These are phyloP conservation scores for Amaranthus cruentus DNA, from an alignment of 148 eudicot genomes.

Conservation along the genomic window DNA sequence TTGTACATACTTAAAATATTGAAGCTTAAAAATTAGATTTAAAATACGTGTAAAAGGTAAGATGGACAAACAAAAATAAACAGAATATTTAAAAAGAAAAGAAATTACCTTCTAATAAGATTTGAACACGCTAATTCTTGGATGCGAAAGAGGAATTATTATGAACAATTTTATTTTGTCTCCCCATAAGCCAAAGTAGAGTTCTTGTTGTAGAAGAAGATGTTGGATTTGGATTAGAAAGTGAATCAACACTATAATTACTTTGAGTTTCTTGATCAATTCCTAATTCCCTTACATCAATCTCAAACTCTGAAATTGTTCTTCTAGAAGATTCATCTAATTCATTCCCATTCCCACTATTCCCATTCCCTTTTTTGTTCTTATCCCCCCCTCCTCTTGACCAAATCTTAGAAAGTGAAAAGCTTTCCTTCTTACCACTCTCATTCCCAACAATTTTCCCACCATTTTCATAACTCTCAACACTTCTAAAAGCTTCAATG, in stretches of 20 bases:
- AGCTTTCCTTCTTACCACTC: slow-evolving; percentile 47
- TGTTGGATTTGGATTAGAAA: slow-evolving; percentile 49
- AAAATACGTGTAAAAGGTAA: too few relatives aligned
- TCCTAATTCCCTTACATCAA: slow-evolving; percentile 40
- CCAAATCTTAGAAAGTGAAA: slow-evolving; percentile 81
- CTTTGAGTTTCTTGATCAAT: slow-evolving; percentile 58
- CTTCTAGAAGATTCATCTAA: slow-evolving; percentile 35
- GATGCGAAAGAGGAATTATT: slow-evolving; percentile 39
- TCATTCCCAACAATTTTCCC: background rate
- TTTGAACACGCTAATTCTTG: slow-evolving; percentile 27
- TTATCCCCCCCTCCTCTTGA: slow-evolving; percentile 36
- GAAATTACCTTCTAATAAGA: too few relatives aligned
- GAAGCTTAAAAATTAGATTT: too few relatives aligned
- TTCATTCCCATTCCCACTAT: slow-evolving; percentile 27
- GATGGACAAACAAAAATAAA: background rate
- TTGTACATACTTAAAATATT: too few relatives aligned
- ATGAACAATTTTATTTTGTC: slow-evolving; percentile 65
- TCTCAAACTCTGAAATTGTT: slow-evolving; percentile 45
- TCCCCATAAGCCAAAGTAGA: slow-evolving; percentile 78
- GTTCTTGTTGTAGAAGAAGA: slow-evolving; percentile 60
- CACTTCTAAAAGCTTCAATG: slow-evolving; percentile 40
- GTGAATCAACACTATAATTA: slow-evolving; percentile 52
- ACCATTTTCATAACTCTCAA: slow-evolving; percentile 7
- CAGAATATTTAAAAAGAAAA: background rate
- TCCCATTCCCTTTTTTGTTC: slow-evolving; percentile 32